Evolutionary conservation across 495 filamentous ascomycete species (phyloP).

Genomic region (Venustampulla echinocandica): DNA sequence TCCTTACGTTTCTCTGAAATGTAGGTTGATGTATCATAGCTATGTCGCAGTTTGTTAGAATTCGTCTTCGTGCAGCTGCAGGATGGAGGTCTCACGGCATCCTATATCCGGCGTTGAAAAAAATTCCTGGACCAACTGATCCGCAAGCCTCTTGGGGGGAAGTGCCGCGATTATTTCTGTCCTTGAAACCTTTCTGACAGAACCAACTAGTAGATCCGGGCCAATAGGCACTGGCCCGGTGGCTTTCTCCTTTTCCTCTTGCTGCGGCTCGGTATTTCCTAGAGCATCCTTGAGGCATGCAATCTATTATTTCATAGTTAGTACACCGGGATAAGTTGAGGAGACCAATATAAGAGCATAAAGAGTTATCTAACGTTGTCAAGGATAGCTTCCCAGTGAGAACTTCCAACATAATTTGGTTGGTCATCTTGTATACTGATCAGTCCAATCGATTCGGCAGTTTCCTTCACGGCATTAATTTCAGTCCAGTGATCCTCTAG

Average conservation of each 20-base stretch:
- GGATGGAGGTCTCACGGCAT: constrained; percentile 28
- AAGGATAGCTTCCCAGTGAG: constrained; percentile 46
- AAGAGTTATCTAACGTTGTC: constrained; percentile 31
- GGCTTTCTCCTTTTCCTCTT: constrained; percentile 12
- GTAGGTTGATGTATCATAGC: constrained; percentile 35
- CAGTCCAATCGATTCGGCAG: constrained; percentile 20
- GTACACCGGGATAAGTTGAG: constrained; percentile 24
- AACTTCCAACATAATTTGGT: constrained; percentile 39
- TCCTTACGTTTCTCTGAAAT: constrained; percentile 25
- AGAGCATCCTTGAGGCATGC: constrained; percentile 23
- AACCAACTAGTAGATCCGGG: constrained; percentile 17
- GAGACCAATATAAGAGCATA: constrained; percentile 25
- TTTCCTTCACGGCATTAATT: constrained; percentile 6
- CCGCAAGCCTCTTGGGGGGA: constrained; percentile 29
- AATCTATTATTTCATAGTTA: constrained; percentile 12
- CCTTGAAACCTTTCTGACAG: constrained; percentile 17
- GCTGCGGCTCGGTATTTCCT: too few relatives aligned
- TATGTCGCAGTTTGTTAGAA: not conserved
- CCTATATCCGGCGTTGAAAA: constrained; percentile 6
- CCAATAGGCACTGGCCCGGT: not conserved
- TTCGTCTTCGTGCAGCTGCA: constrained; percentile 1
- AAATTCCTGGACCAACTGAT: constrained; percentile 15
- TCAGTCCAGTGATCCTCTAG: not conserved
- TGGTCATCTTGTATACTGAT: constrained; percentile 30
- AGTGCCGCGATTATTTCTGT: constrained; percentile 33